A percentile compares a stretch with the other conserved stretches of the same genome.
Evolutionary conservation across 1,139 yeast species (phyloP).

Genomic region (Debaryomyces coudertii): DNA sequence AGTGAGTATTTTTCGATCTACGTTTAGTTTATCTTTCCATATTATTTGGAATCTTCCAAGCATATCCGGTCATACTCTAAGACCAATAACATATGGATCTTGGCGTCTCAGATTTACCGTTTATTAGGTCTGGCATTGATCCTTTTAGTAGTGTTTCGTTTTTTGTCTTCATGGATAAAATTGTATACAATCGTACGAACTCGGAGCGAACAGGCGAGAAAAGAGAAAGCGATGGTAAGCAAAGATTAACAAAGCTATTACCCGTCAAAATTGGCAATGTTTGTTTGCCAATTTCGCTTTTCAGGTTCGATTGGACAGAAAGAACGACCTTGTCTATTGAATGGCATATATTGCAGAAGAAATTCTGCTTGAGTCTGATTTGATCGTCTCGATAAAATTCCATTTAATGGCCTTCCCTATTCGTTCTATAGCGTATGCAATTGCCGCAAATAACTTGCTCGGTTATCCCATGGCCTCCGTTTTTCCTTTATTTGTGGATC

Average conservation of each 20-base stretch:
- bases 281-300: slow-evolving; percentile 66
- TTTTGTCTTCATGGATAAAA: slow-evolving; percentile 52
- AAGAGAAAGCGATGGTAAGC: slow-evolving; percentile 57
- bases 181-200: slow-evolving; percentile 55
- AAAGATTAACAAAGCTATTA: slow-evolving; percentile 35
- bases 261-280: slow-evolving; percentile 63
- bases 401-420: slow-evolving; percentile 75
- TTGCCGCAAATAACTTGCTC: slow-evolving; percentile 77
- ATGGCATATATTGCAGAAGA: slow-evolving; percentile 77
- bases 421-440: slow-evolving; percentile 69
- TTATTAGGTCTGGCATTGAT: slow-evolving; percentile 73
- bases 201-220: slow-evolving; percentile 65
- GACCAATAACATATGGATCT: slow-evolving; percentile 59
- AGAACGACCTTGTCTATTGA: slow-evolving; percentile 65
- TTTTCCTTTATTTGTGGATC: slow-evolving; percentile 49
- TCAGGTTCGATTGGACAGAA: slow-evolving; percentile 86
- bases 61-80: slow-evolving; percentile 71
- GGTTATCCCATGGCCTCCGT: slow-evolving; percentile 70
- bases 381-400: slow-evolving; percentile 67
- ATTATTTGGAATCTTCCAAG: slow-evolving; percentile 76
- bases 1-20: slow-evolving; percentile 66
- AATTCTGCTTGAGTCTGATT: slow-evolving; percentile 74
- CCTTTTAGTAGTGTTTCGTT: slow-evolving; percentile 54
- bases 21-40: slow-evolving; percentile 73
- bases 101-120: slow-evolving; percentile 71